Evolutionary conservation across 176 grass and related monocot species (phyloP), one percentile per base, ranked within the genome.

Genomic region (Secale cereale): DNA sequence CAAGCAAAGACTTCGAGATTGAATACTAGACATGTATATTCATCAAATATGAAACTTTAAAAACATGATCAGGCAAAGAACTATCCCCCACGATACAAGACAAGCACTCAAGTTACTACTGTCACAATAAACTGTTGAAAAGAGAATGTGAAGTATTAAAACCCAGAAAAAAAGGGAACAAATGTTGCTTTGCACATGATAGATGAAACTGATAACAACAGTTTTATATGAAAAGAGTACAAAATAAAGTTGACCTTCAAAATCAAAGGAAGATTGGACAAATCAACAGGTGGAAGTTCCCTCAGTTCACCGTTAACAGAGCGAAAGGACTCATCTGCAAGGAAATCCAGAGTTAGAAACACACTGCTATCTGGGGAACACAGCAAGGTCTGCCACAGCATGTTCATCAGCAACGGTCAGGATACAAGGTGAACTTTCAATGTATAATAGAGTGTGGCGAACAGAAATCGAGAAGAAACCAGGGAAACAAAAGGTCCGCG

Each of bases 241-340:
- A 74, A 14, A 62, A 70, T 15, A 75, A 64, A n/a, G 9, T 46
- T 59, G 63, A 97, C 95, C 95, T 98, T 98, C 68, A 95, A 82
- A 88, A 98, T 90, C 85, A 94, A 73, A 89, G 97, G 94, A 85
- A 99, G 94, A 82, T 87, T 99, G 59, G 88, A 92, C 87, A 99
- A 79, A 26, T 95, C 92, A 65, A 99, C 84, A 79, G 94, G 86
- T 62, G 97, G 97, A 88, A 99, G 91, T 80, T 96, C 94, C 84
- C 93, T 94, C 62, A 96, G 82, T 79, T 99, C 97, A 61, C 94
- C 90, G 31, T 87, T 96, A 75, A 74, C 75, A 86, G 91, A 79
- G 33, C 78, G 89, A 87, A 94, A 97, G 17, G 92, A 91, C 64
- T 91, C 92, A 68, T 97, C 95, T 97, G 79, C 78, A 85, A 30